These are phyloP conservation scores for Tulasnella sp. DNA, from an alignment of 768 basidiomycete species.

Conservation along the genomic window DNA sequence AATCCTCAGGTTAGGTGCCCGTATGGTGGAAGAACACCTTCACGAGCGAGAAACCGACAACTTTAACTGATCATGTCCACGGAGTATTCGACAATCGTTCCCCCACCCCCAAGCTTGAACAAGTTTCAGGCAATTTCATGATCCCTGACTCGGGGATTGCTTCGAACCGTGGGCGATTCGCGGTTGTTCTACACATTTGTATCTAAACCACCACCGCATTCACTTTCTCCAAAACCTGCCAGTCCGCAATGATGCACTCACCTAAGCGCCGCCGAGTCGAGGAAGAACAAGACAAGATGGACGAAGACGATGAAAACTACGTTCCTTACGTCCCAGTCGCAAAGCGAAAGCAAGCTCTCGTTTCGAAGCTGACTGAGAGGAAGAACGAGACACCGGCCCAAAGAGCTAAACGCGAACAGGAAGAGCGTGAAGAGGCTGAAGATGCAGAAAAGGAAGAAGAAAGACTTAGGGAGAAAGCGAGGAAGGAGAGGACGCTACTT, in stretches of 20 bases:
- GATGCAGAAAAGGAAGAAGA: constrained; percentile 79
- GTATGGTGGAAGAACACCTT: neutral
- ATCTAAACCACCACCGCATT: neutral
- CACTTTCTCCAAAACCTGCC: neutral
- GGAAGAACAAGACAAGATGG: neutral
- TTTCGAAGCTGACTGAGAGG: constrained; percentile 63
- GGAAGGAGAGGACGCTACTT: constrained; percentile 81
- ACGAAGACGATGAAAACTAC: constrained; percentile 51
- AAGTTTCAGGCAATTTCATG: neutral
- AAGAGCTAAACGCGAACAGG: constrained; percentile 45
- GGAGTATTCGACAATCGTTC: neutral
- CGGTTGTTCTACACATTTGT: neutral
- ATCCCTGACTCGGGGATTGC: neutral
- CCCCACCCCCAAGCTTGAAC: neutral
- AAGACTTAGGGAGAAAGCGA: constrained; percentile 55
- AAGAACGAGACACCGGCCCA: constrained; percentile 46
- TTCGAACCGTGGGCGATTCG: neutral
- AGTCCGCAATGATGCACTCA: neutral
- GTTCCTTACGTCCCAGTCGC: constrained; percentile 83
- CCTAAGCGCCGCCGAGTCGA: constrained; percentile 19
- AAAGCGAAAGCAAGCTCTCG: constrained; percentile 71
- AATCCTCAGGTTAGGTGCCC: neutral
- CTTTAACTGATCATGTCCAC: neutral
- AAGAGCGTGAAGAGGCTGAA: constrained; percentile 44
- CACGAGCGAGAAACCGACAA: neutral